Evolutionary conservation across 2,329 filamentous ascomycete genomes (phyloP).

Genomic region (Penicillium palitans): DNA sequence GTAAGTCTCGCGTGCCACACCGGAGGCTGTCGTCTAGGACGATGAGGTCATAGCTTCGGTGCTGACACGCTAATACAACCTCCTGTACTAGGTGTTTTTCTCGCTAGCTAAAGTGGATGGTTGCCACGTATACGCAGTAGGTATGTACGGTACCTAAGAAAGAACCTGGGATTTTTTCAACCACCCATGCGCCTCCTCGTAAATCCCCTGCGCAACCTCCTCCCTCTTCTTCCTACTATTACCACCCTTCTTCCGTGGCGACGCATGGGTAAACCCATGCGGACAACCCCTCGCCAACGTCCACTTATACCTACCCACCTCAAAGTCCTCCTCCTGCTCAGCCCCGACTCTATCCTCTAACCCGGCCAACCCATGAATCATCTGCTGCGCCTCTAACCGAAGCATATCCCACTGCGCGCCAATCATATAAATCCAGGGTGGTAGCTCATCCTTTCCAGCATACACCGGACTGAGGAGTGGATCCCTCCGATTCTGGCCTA

Average conservation of each 20-base stretch:
- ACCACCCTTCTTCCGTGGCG: not conserved
- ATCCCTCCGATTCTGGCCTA: slow-evolving; percentile 38
- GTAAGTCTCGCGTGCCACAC: no score
- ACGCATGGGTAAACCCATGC: slow-evolving; percentile 18
- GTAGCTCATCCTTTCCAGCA: slow-evolving; percentile 38
- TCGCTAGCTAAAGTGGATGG: no score
- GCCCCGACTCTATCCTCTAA: slow-evolving; percentile 12
- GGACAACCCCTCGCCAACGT: slow-evolving; percentile 17
- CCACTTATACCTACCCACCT: slow-evolving; percentile 22
- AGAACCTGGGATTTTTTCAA: slow-evolving; percentile 46
- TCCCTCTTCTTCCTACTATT: not conserved
- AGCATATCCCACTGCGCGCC: slow-evolving; percentile 49
- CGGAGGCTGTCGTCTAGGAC: no score
- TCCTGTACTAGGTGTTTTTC: no score
- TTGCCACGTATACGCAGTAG: no score
- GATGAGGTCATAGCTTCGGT: no score
- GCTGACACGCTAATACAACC: no score
- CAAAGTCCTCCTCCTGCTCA: slow-evolving; percentile 20
- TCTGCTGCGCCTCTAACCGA: slow-evolving; percentile 38
- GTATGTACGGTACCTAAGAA: not conserved
- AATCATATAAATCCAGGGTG: slow-evolving; percentile 47
- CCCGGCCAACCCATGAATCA: slow-evolving; percentile 33
- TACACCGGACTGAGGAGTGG: slow-evolving; percentile 47
- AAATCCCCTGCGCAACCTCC: slow-evolving; percentile 4
- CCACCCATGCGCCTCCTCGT: slow-evolving; percentile 40